Percentiles rank a stretch among this genome's conserved stretches.
These are phyloP conservation scores for Microcera coccophila DNA, from an alignment of 2,329 filamentous ascomycete genomes.

Conservation along the genomic window DNA sequence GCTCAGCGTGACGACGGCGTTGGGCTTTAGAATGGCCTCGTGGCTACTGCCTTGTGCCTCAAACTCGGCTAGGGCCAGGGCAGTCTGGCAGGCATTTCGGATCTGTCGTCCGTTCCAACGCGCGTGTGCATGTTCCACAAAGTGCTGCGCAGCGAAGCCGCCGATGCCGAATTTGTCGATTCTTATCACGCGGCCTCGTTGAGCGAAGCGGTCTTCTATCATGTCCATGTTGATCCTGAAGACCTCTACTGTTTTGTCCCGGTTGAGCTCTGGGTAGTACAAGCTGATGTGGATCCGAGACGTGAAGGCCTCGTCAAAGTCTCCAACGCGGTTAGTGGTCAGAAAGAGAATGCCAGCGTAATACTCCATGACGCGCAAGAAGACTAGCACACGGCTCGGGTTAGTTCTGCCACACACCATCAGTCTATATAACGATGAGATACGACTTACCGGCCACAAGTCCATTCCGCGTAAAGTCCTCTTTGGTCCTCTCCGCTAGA, in stretches of 20 bases:
- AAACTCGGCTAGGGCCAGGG: constrained; percentile 7
- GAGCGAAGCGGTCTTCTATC: constrained; percentile 15
- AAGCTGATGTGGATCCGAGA: constrained; percentile 31
- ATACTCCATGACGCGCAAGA: constrained; percentile 8
- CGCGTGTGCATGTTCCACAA: background rate
- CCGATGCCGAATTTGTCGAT: constrained; percentile 3
- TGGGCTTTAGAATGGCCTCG: constrained; percentile 3
- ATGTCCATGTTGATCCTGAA: constrained; percentile 14
- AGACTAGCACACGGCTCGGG: background rate
- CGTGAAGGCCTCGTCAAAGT: constrained; percentile 18
- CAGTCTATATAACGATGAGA: too few relatives aligned
- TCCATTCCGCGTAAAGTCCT: constrained; percentile 8
- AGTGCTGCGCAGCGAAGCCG: constrained; percentile 1
- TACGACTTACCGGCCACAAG: constrained; percentile 8
- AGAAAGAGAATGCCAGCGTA: constrained; percentile 10
- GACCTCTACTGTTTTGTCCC: constrained; percentile 2
- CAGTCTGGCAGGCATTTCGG: constrained; percentile 14
- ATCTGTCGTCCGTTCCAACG: constrained; percentile 17
- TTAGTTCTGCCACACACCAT: too few relatives aligned
- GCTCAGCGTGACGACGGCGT: constrained; percentile 12
- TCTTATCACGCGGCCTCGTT: constrained; percentile 1
- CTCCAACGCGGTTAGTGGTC: constrained; percentile 8
- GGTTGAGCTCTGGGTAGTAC: constrained; percentile 8
- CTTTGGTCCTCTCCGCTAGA: constrained; percentile 1
- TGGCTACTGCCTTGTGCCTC: constrained; percentile 4